Evolutionary conservation across 1,284 basidiomycete genomes (phyloP).

Genomic region (Baeospora myosura): DNA sequence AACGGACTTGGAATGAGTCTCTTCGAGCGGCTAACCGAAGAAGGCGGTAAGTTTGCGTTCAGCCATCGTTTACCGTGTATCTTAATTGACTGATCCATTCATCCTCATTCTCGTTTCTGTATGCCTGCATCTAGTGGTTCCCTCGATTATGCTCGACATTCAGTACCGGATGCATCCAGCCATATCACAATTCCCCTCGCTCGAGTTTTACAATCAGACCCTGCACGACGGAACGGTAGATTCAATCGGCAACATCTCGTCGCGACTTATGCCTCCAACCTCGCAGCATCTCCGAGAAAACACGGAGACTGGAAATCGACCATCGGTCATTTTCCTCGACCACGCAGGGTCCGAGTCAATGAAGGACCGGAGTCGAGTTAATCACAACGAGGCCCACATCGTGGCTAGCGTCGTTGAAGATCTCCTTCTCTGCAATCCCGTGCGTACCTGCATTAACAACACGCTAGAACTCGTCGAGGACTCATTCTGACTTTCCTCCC

Average conservation of each 20-base stretch:
- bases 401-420: slow-evolving; percentile 78
- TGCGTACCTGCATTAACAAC: no score
- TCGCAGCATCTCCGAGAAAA: slow-evolving; percentile 43
- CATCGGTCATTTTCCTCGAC: slow-evolving; percentile 72
- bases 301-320: slow-evolving; percentile 25
- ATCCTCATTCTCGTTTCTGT: slow-evolving; percentile 13
- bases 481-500: slow-evolving; percentile 9
- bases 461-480: no score
- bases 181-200: slow-evolving; percentile 80
- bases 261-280: slow-evolving; percentile 49
- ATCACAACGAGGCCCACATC: slow-evolving; percentile 68
- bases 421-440: slow-evolving; percentile 65
- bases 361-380: slow-evolving; percentile 65
- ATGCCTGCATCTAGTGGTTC: slow-evolving; percentile 44
- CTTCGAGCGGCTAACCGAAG: slow-evolving; percentile 82
- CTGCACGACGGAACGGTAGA: slow-evolving; percentile 72
- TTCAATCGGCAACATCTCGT: slow-evolving; percentile 41
- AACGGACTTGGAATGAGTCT: slow-evolving; percentile 75
- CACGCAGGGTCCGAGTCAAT: slow-evolving; percentile 63
- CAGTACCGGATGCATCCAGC: slow-evolving; percentile 95
- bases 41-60: slow-evolving; percentile 62
- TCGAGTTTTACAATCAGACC: slow-evolving; percentile 72
- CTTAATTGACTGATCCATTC: slow-evolving; percentile 3
- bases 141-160: slow-evolving; percentile 82
- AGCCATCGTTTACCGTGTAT: slow-evolving; percentile 4